Percentiles rank a stretch among this genome's conserved stretches.
Conservation (phyloP, 768 basidiomycete species). For the Psilocybe subaeruginosa region DNA sequence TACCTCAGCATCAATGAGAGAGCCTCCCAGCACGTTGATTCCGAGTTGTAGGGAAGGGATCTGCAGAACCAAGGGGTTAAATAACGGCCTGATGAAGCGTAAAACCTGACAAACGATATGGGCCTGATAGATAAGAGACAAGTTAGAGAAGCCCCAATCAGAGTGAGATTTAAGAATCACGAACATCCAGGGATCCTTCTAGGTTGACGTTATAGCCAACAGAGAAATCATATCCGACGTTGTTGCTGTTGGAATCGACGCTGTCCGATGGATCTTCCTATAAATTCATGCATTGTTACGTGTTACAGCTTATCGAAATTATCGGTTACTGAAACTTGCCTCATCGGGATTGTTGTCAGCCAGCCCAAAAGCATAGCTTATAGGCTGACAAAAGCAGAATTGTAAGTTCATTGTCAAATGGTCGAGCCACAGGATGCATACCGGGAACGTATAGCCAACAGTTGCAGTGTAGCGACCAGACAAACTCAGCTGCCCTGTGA, state of each 20-base stretch:
- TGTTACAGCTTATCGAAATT: not conserved
- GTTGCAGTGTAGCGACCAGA: constrained; percentile 15
- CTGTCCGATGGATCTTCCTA: constrained; percentile 9
- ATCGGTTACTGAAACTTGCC: not conserved
- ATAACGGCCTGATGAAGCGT: not conserved
- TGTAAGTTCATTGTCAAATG: not conserved
- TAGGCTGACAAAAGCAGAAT: constrained; percentile 1
- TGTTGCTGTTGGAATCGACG: constrained; percentile 6
- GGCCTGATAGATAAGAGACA: not conserved
- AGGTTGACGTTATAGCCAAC: constrained; percentile 28
- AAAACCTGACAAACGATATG: not conserved
- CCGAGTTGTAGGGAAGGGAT: constrained; percentile 27
- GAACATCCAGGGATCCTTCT: constrained; percentile 23
- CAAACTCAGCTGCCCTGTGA: constrained; percentile 17
- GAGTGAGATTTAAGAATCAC: constrained; percentile 1
- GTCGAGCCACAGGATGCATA: not conserved
- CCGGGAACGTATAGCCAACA: constrained; percentile 18
- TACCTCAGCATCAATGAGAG: constrained; percentile 9
- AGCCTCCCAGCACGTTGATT: constrained; percentile 12
- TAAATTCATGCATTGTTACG: not conserved
- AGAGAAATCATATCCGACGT: constrained; percentile 15
- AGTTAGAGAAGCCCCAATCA: not conserved
- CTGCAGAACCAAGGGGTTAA: not conserved
- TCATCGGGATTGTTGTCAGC: constrained; percentile 16
- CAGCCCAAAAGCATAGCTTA: constrained; percentile 13